Conservation (phyloP, 768 basidiomycete species). For the Rhodocollybia butyracea region DNA sequence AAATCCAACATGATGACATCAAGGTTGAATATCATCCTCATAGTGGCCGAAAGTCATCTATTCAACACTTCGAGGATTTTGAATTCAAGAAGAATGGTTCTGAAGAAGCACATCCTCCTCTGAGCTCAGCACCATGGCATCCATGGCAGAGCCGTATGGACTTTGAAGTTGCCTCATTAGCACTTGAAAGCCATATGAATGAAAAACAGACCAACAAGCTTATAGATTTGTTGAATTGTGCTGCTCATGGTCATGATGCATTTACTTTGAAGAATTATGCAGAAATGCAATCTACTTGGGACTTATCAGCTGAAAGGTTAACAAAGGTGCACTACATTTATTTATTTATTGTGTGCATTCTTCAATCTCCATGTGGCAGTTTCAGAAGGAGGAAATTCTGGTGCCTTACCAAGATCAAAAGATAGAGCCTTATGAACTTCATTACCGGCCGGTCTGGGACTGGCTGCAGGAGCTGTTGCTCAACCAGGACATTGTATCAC, state of each 20-base stretch:
- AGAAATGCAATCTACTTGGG: slow-evolving; percentile 12
- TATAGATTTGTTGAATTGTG: slow-evolving; percentile 14
- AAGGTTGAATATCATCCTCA: slow-evolving; percentile 23
- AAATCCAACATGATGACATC: too few species aligned
- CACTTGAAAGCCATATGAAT: slow-evolving; percentile 18
- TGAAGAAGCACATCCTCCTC: neutral
- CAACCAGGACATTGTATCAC: slow-evolving; percentile 16
- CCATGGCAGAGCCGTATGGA: slow-evolving; percentile 22
- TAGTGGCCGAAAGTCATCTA: slow-evolving; percentile 7
- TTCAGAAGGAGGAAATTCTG: neutral
- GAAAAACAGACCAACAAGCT: slow-evolving; percentile 14
- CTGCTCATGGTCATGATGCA: neutral
- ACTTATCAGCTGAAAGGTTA: neutral
- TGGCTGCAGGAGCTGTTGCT: slow-evolving; percentile 23
- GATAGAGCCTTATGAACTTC: slow-evolving; percentile 10
- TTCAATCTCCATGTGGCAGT: neutral
- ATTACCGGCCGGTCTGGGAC: slow-evolving; percentile 19
- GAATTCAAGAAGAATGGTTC: too few species aligned
- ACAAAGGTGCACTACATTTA: neutral
- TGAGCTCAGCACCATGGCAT: slow-evolving; percentile 20
- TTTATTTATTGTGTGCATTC: too few species aligned
- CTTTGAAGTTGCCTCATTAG: slow-evolving; percentile 25
- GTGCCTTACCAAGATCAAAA: neutral
- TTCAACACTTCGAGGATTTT: slow-evolving; percentile 16
- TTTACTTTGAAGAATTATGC: slow-evolving; percentile 9